Conservation (phyloP, 2,329 filamentous ascomycete species). For the Elsinoe australis region DNA sequence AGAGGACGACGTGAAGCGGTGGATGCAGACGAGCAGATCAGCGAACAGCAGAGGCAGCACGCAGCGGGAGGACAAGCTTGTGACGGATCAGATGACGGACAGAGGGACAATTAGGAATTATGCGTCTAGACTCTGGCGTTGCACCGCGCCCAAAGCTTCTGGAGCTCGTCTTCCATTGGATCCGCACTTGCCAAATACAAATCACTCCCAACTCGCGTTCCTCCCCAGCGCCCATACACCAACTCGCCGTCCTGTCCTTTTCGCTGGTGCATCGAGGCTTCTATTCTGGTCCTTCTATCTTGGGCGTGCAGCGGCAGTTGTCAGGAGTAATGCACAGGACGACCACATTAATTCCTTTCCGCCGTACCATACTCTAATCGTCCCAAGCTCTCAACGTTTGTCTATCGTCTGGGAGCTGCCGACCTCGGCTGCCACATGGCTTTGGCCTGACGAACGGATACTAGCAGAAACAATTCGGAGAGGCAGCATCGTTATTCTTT, state of each 20-base stretch:
- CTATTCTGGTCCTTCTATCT: neutral
- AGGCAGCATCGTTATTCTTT: neutral
- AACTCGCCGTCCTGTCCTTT: too few relatives aligned
- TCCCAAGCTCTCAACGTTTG: neutral
- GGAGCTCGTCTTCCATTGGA: neutral
- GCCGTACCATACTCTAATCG: too few relatives aligned
- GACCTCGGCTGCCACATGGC: conserved; percentile 10
- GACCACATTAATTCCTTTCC: too few relatives aligned
- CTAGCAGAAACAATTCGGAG: neutral
- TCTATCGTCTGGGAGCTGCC: neutral
- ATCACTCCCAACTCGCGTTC: neutral
- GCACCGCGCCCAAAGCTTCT: neutral
- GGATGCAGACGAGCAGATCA: neutral
- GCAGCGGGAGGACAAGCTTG: neutral
- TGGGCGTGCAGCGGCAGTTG: too few relatives aligned
- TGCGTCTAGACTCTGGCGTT: neutral
- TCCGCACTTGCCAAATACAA: neutral
- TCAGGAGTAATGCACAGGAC: too few relatives aligned
- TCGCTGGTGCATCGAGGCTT: too few relatives aligned
- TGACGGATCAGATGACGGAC: neutral
- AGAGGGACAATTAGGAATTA: neutral
- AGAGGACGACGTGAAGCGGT: conserved; percentile 1
- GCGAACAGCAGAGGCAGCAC: too few relatives aligned
- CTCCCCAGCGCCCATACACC: neutral
- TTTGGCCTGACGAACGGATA: neutral